Conservation (phyloP, 1,284 basidiomycete genomes). For the Mycena citricolor region DNA sequence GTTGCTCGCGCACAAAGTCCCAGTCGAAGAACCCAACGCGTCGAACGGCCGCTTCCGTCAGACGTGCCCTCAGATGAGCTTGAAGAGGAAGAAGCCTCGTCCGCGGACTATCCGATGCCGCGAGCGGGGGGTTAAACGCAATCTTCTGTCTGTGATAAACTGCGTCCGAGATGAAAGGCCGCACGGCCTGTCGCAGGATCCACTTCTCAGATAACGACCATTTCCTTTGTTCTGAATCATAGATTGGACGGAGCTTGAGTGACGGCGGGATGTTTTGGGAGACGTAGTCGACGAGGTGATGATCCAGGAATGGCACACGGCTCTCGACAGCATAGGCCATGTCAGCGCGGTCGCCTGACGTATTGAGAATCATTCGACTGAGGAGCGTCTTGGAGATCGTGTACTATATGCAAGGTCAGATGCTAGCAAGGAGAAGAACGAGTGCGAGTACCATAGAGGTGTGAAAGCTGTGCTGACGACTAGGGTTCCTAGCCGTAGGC, state of each 20-base stretch:
- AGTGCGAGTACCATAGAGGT: constrained; percentile 8
- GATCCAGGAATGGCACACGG: constrained; percentile 7
- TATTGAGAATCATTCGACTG: constrained; percentile 1
- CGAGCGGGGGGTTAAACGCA: constrained; percentile 11
- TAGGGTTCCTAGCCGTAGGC: not conserved
- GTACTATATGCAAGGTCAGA: not conserved
- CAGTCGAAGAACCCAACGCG: constrained; percentile 9
- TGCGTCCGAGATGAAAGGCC: constrained; percentile 17
- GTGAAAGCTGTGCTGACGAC: constrained; percentile 8
- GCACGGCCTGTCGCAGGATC: constrained; percentile 15
- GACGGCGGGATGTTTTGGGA: constrained; percentile 15
- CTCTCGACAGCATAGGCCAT: constrained; percentile 10
- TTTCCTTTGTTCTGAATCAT: not conserved
- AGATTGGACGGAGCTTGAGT: constrained; percentile 12
- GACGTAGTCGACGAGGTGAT: constrained; percentile 11
- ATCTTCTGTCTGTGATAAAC: constrained; percentile 12
- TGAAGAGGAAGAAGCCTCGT: constrained; percentile 15
- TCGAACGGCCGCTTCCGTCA: constrained; percentile 9
- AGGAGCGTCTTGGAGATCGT: constrained; percentile 9
- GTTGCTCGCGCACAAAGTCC: constrained; percentile 4
- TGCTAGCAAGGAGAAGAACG: not conserved
- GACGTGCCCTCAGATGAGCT: constrained; percentile 7
- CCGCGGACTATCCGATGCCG: no score
- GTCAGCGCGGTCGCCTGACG: constrained; percentile 5
- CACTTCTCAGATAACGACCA: constrained; percentile 15